These are phyloP conservation scores for Tilletia indica DNA, from an alignment of 1,284 basidiomycete genomes.

Conservation along the genomic window DNA sequence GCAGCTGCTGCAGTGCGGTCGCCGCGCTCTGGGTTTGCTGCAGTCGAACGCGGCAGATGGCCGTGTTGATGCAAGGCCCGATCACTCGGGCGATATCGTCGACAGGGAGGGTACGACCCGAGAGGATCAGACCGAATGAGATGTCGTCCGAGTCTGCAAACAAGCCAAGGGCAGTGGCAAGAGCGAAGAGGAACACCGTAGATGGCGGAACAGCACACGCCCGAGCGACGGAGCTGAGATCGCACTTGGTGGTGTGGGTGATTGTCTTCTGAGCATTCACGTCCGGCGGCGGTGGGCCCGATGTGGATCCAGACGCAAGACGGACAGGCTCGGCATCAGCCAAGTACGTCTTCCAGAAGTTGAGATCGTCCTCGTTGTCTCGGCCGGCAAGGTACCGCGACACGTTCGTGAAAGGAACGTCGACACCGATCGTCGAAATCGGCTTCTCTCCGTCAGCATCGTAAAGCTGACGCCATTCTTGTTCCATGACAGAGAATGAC, in stretches of 20 bases:
- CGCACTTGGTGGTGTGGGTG: neutral
- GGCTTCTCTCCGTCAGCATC: neutral
- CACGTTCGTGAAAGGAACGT: neutral
- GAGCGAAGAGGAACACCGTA: neutral
- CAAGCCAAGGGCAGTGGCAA: neutral
- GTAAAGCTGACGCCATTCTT: neutral
- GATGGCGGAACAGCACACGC: neutral
- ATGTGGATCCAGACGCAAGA: neutral
- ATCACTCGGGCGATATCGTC: neutral
- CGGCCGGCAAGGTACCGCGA: neutral
- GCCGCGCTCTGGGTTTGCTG: neutral
- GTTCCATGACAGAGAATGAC: neutral
- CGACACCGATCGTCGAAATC: neutral
- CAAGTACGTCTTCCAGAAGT: neutral
- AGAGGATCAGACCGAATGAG: neutral
- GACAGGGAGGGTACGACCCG: neutral
- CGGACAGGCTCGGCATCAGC: neutral
- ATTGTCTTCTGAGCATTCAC: neutral
- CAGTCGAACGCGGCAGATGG: neutral
- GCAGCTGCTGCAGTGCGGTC: neutral
- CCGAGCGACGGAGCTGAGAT: neutral
- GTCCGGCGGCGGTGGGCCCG: neutral
- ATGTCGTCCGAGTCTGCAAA: slow-evolving; percentile 1
- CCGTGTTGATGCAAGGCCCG: slow-evolving; percentile 9
- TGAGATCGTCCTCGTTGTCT: too few relatives aligned